Evolutionary conservation across 371 early-diverging fungal genomes (phyloP).

Genomic region (Zychaea mexicana): DNA sequence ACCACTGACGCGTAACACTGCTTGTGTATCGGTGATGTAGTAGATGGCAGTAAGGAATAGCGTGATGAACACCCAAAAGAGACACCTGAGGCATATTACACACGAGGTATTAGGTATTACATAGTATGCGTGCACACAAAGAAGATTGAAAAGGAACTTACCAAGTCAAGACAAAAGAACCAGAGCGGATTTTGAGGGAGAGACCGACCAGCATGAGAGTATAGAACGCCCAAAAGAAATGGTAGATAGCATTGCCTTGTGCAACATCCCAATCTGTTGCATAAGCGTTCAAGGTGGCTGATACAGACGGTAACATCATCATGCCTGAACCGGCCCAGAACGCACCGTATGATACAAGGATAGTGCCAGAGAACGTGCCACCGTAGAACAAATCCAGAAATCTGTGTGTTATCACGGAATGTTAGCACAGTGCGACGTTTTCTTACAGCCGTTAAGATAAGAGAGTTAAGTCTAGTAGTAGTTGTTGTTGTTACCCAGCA

Average conservation of each 20-base stretch:
- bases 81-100: slow-evolving; percentile 4
- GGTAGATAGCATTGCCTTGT: slow-evolving; percentile 33
- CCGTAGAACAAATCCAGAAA: slow-evolving; percentile 23
- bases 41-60: slow-evolving; percentile 10
- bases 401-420: neutral
- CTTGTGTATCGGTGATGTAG: neutral
- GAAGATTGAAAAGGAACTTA: neutral
- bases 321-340: slow-evolving; percentile 26
- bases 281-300: slow-evolving; percentile 25
- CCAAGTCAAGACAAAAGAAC: slow-evolving; percentile 33
- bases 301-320: slow-evolving; percentile 34
- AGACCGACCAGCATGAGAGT: slow-evolving; percentile 41
- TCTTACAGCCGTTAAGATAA: too few relatives aligned
- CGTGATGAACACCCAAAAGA: slow-evolving; percentile 13
- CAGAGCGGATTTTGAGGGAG: slow-evolving; percentile 35
- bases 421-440: too few relatives aligned
- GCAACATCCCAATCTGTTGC: slow-evolving; percentile 26
- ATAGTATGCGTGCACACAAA: neutral
- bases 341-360: slow-evolving; percentile 42
- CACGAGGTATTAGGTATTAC: too few relatives aligned
- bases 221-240: slow-evolving; percentile 43
- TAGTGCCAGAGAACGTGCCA: slow-evolving; percentile 25
- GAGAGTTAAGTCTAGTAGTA: too few relatives aligned
- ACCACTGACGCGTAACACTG: slow-evolving; percentile 17
- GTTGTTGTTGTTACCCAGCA: slow-evolving; percentile 28